Evolutionary conservation across 2,329 filamentous ascomycete genomes (phyloP).

Genomic region (Xylaria sp.): DNA sequence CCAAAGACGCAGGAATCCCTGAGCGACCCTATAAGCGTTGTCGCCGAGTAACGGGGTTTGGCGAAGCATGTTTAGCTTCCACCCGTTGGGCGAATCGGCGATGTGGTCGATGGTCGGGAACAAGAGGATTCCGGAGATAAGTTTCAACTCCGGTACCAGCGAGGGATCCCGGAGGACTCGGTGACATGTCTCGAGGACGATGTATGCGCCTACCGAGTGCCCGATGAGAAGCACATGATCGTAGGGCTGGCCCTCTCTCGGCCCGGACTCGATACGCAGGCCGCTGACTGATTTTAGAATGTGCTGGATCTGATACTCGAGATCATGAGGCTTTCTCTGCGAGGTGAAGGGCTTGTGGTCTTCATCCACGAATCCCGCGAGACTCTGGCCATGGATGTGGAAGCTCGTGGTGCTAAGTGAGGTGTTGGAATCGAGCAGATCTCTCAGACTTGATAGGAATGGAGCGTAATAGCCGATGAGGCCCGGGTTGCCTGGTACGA

Average conservation of each 20-base stretch:
- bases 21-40: conserved; percentile 56
- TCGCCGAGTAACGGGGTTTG: conserved; percentile 56
- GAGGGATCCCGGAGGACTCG: conserved; percentile 59
- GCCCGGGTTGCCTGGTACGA: conserved; percentile 81
- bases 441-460: conserved; percentile 70
- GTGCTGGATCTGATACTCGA: conserved; percentile 65
- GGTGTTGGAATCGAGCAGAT: conserved; percentile 59
- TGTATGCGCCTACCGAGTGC: conserved; percentile 80
- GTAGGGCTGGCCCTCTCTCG: conserved; percentile 55
- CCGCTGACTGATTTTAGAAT: conserved; percentile 54
- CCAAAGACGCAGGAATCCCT: conserved; percentile 55
- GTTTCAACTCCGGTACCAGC: conserved; percentile 53
- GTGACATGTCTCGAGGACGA: conserved; percentile 74
- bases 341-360: conserved; percentile 61
- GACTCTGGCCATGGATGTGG: conserved; percentile 68
- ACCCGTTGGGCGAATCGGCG: conserved; percentile 69
- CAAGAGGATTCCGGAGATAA: conserved; percentile 70
- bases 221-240: conserved; percentile 74
- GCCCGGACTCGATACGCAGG: conserved; percentile 47
- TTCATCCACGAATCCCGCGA: conserved; percentile 67
- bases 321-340: conserved; percentile 58
- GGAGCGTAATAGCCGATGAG: conserved; percentile 77
- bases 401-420: conserved; percentile 52
- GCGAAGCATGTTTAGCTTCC: conserved; percentile 59
- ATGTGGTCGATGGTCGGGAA: conserved; percentile 83